These are phyloP conservation scores for Yamadazyma endophytica DNA, from an alignment of 805 yeast species.

Conservation along the genomic window DNA sequence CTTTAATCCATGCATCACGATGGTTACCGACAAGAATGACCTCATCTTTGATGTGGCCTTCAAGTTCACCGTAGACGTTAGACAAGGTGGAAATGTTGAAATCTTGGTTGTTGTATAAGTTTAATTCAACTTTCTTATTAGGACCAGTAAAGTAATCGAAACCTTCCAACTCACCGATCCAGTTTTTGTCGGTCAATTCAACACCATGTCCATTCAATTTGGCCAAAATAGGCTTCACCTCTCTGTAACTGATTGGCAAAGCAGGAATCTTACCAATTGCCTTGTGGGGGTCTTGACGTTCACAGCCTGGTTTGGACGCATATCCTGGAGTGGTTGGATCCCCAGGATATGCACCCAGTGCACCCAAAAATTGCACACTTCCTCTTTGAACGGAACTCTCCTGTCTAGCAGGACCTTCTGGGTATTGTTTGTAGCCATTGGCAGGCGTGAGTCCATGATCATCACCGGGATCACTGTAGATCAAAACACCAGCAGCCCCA, in stretches of 20 bases:
- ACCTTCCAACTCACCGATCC: slow-evolving; percentile 40
- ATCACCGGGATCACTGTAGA: slow-evolving; percentile 57
- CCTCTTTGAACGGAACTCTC: slow-evolving; percentile 60
- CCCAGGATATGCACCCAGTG: slow-evolving; percentile 54
- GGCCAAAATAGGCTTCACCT: slow-evolving; percentile 39
- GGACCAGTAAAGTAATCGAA: slow-evolving; percentile 40
- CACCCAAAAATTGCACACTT: slow-evolving; percentile 53
- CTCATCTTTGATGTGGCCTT: slow-evolving; percentile 36
- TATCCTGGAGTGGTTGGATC: slow-evolving; percentile 79
- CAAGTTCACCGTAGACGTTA: slow-evolving; percentile 42
- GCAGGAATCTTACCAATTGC: slow-evolving; percentile 39
- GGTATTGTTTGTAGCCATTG: slow-evolving; percentile 56
- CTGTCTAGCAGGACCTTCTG: slow-evolving; percentile 64
- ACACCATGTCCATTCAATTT: slow-evolving; percentile 36
- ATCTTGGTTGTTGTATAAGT: slow-evolving; percentile 37
- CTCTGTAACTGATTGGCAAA: slow-evolving; percentile 41
- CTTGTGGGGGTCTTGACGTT: slow-evolving; percentile 28
- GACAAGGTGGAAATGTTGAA: slow-evolving; percentile 38
- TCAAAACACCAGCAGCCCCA: slow-evolving; percentile 61
- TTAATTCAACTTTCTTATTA: slow-evolving; percentile 28
- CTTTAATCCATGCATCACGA: slow-evolving; percentile 46
- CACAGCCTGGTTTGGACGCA: slow-evolving; percentile 46
- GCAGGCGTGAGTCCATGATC: slow-evolving; percentile 52
- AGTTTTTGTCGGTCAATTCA: slow-evolving; percentile 22
- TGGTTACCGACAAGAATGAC: slow-evolving; percentile 42